Evolutionary conservation across 352 stramenopile genomes (phyloP).

Genomic region (Phytophthora macrochlamydospora): DNA sequence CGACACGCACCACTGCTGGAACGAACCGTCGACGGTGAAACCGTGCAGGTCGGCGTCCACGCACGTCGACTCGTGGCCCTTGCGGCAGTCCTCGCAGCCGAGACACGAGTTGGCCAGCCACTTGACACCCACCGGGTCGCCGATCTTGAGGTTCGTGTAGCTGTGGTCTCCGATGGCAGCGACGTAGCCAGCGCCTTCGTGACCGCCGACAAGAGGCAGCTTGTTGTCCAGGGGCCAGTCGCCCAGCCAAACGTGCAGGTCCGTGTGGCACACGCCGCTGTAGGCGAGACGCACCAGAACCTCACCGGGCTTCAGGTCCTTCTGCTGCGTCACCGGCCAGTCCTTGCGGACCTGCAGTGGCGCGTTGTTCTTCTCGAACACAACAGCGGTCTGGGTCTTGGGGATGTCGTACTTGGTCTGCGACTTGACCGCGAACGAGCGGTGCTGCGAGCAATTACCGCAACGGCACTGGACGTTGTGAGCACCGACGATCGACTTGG

Average conservation of each 20-base stretch:
- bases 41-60: conserved; percentile 33
- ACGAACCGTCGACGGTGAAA: conserved; percentile 43
- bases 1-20: conserved; percentile 56
- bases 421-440: conserved; percentile 45
- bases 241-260: conserved; percentile 43
- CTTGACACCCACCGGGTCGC: conserved; percentile 45
- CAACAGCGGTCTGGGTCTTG: conserved; percentile 47
- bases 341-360: conserved; percentile 48
- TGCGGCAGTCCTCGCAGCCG: conserved; percentile 48
- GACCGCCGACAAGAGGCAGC: conserved; percentile 47
- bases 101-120: conserved; percentile 47
- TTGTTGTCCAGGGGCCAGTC: conserved; percentile 38
- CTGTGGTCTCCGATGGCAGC: conserved; percentile 46
- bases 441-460: conserved; percentile 33
- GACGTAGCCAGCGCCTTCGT: conserved; percentile 54
- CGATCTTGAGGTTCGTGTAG: conserved; percentile 36
- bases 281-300: conserved; percentile 55
- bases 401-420: conserved; percentile 51
- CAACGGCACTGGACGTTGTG: conserved; percentile 32
- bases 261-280: conserved; percentile 50
- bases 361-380: conserved; percentile 50
- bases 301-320: conserved; percentile 45
- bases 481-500: conserved; percentile 21
- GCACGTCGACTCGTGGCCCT: conserved; percentile 44
- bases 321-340: conserved; percentile 42